A percentile compares a stretch with the other conserved stretches of the same genome.
Conservation (phyloP, 306 rosid species). For the Vigna radiata region DNA sequence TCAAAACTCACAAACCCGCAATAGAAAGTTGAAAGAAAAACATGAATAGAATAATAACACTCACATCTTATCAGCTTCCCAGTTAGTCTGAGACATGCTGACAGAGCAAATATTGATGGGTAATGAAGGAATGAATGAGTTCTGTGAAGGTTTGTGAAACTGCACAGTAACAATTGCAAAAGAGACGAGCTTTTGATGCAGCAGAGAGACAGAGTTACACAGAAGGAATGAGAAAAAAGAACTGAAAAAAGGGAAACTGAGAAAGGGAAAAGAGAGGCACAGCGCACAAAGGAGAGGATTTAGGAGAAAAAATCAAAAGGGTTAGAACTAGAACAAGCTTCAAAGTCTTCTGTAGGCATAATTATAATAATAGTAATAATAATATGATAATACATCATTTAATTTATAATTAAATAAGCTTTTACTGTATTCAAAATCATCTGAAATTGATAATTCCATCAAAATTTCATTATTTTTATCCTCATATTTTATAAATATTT, state of each 20-base stretch:
- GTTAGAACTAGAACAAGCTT: slow-evolving; percentile 46
- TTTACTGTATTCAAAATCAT: too few relatives aligned
- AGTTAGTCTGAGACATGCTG: slow-evolving; percentile 96
- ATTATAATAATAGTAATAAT: slow-evolving; percentile 17
- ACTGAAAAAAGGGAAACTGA: slow-evolving; percentile 37
- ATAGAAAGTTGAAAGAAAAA: not conserved
- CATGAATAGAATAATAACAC: slow-evolving; percentile 32
- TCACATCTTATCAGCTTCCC: slow-evolving; percentile 99
- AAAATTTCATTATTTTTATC: too few relatives aligned
- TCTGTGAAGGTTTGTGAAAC: slow-evolving; percentile 44
- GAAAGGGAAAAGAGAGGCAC: slow-evolving; percentile 36
- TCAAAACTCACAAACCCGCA: slow-evolving; percentile 30
- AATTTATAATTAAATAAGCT: too few relatives aligned
- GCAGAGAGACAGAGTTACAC: slow-evolving; percentile 33
- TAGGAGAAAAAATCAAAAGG: slow-evolving; percentile 43
- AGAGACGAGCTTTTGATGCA: slow-evolving; percentile 38
- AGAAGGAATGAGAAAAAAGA: slow-evolving; percentile 30
- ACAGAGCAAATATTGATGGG: slow-evolving; percentile 45
- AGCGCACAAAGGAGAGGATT: not conserved
- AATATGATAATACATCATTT: too few relatives aligned
- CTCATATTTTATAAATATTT: too few relatives aligned
- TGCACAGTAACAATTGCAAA: slow-evolving; percentile 46
- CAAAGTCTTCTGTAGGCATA: slow-evolving; percentile 44
- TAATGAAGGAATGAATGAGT: slow-evolving; percentile 38
- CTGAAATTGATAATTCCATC: too few relatives aligned